These are phyloP conservation scores for Xylaria acuta DNA, from an alignment of 495 filamentous ascomycete genomes.

Conservation along the genomic window DNA sequence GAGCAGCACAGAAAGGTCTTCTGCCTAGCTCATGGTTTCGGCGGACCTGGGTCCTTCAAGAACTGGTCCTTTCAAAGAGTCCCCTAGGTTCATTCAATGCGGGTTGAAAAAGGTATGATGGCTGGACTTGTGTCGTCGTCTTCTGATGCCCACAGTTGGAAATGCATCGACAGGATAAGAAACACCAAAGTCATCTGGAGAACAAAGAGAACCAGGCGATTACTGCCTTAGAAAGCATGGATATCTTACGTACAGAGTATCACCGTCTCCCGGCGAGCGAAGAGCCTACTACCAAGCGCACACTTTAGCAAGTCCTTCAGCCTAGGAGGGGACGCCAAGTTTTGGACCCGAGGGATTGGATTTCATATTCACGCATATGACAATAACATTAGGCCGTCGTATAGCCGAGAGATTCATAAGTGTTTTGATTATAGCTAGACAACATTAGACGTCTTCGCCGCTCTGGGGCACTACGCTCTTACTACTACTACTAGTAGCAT, in stretches of 20 bases:
- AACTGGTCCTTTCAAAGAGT: slow-evolving; percentile 34
- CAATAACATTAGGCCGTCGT: neutral
- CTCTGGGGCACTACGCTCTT: neutral
- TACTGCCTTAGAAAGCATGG: neutral
- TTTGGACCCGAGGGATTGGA: slow-evolving; percentile 6
- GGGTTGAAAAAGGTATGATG: slow-evolving; percentile 28
- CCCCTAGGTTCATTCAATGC: slow-evolving; percentile 37
- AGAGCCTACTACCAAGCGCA: neutral
- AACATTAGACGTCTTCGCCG: neutral
- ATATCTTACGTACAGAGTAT: neutral
- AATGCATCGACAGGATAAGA: too few species aligned
- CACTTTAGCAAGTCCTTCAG: neutral
- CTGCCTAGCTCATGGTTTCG: slow-evolving; percentile 30
- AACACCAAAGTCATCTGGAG: neutral
- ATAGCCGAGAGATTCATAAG: neutral
- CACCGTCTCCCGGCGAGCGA: neutral
- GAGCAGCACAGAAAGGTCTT: neutral
- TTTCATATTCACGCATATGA: slow-evolving; percentile 4
- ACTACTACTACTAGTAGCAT: too few species aligned
- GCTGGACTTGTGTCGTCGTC: slow-evolving; percentile 16
- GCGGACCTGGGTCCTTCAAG: slow-evolving; percentile 38
- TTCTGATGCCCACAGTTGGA: neutral
- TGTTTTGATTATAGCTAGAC: neutral
- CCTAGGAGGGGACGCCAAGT: neutral
- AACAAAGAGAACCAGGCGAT: neutral